Evolutionary conservation across 2,329 filamentous ascomycete species (phyloP).

Genomic region (Plectosphaerella sp.): DNA sequence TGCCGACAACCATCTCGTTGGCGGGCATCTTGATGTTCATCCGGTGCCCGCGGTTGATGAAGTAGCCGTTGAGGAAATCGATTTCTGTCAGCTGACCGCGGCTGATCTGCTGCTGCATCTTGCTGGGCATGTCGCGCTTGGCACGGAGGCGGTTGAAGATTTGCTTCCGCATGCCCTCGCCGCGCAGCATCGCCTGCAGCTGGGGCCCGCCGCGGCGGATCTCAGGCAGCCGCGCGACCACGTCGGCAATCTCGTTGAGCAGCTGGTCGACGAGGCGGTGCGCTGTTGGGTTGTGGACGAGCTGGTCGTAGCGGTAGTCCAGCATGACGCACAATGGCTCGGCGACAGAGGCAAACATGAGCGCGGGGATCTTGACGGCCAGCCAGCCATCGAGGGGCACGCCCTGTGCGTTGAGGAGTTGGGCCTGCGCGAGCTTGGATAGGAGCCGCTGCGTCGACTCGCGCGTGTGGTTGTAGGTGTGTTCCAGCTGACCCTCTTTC

Average conservation of each 20-base stretch:
- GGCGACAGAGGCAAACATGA: conserved; percentile 71
- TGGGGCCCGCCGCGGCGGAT: conserved; percentile 53
- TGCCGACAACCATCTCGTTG: conserved; percentile 67
- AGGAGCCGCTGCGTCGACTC: conserved; percentile 40
- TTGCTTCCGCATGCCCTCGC: conserved; percentile 56
- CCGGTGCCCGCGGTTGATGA: conserved; percentile 67
- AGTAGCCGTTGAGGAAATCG: conserved; percentile 84
- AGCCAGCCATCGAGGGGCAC: conserved; percentile 60
- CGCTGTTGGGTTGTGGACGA: conserved; percentile 64
- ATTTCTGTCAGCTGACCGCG: conserved; percentile 66
- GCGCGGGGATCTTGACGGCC: conserved; percentile 70
- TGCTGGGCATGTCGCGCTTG: conserved; percentile 49
- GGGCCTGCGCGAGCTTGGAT: conserved; percentile 56
- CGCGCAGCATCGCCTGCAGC: conserved; percentile 51
- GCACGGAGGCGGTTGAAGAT: conserved; percentile 54
- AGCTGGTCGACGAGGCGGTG: conserved; percentile 65
- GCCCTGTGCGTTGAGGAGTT: conserved; percentile 56
- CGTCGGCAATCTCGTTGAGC: conserved; percentile 66
- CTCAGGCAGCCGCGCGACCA: conserved; percentile 74
- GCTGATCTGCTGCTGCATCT: conserved; percentile 64
- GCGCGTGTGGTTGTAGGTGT: conserved; percentile 13
- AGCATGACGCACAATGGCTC: conserved; percentile 79
- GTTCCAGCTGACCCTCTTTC: not conserved
- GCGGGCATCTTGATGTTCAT: conserved; percentile 67
- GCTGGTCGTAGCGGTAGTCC: conserved; percentile 67